These are phyloP conservation scores for Saturnispora sekii DNA, from an alignment of 805 yeast genomes.

Conservation along the genomic window DNA sequence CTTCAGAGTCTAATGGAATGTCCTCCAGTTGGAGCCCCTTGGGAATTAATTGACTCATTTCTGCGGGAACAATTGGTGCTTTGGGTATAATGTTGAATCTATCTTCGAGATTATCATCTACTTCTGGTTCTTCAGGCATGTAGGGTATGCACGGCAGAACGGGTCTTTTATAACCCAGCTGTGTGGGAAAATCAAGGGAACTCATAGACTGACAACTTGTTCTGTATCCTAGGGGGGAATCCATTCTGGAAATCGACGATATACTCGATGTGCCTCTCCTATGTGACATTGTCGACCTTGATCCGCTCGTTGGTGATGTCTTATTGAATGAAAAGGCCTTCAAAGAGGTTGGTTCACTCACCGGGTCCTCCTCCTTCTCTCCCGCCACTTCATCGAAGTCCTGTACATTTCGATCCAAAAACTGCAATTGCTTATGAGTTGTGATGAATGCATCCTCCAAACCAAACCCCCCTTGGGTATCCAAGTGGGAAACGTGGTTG, in stretches of 20 bases:
- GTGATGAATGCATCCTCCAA: background rate
- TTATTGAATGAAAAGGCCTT: slow-evolving; percentile 4
- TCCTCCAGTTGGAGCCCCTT: background rate
- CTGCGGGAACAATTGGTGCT: background rate
- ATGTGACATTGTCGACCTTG: background rate
- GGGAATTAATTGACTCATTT: background rate
- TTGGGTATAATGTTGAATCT: slow-evolving; percentile 1
- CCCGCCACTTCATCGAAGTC: background rate
- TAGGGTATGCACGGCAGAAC: background rate
- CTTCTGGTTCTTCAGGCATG: background rate
- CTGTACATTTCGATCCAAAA: too few species aligned
- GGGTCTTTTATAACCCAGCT: background rate
- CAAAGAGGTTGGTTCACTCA: background rate
- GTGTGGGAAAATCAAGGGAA: background rate
- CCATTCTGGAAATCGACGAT: background rate
- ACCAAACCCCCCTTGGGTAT: background rate
- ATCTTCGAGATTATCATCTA: background rate
- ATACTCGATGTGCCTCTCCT: background rate
- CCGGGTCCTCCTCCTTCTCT: background rate
- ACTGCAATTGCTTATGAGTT: background rate
- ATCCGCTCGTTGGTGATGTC: background rate
- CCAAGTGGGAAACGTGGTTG: slow-evolving; percentile 4
- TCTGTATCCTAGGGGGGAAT: background rate
- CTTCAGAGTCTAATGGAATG: background rate
- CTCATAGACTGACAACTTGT: slow-evolving; percentile 3